Evolutionary conservation across 305 asterid species (phyloP).

Genomic region (Plantago rigida): DNA sequence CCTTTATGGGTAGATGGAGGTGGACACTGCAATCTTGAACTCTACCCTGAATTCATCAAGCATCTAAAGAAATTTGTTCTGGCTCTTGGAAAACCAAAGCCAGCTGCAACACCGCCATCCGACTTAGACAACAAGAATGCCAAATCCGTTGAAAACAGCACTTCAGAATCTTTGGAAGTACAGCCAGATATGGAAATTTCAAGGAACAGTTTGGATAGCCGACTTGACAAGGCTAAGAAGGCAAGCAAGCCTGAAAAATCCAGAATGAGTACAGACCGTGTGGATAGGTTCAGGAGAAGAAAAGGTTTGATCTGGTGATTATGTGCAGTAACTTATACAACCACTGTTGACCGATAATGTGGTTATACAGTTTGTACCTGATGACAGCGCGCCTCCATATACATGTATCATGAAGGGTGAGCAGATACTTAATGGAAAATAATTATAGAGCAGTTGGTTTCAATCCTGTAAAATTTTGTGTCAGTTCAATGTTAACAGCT

Average conservation of each 20-base stretch:
- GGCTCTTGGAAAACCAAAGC: conserved; percentile 68
- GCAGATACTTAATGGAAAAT: conserved; percentile 28
- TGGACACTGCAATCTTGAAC: conserved; percentile 96
- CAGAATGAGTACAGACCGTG: conserved; percentile 82
- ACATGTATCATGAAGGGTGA: conserved; percentile 1
- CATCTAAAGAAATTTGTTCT: conserved; percentile 76
- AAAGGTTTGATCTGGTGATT: conserved; percentile 80
- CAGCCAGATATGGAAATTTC: conserved; percentile 60
- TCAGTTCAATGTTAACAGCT: conserved; percentile 33
- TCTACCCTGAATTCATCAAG: conserved; percentile 86
- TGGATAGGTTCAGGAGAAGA: conserved; percentile 77
- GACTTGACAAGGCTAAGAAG: conserved; percentile 91
- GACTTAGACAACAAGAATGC: conserved; percentile 39
- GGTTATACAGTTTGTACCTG: conserved; percentile 16
- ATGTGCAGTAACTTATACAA: conserved; percentile 19
- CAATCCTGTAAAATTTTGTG: conserved; percentile 36
- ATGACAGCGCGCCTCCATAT: not conserved
- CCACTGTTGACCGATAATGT: conserved; percentile 25
- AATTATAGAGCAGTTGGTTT: conserved; percentile 21
- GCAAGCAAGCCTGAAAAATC: conserved; percentile 73
- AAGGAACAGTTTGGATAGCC: conserved; percentile 93
- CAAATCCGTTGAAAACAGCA: not conserved
- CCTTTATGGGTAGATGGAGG: conserved; percentile 92
- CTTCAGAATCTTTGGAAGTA: conserved; percentile 21
- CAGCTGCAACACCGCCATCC: conserved; percentile 37